phyloP scores from a whole-genome alignment of 2,329 filamentous ascomycete species.

The Epichloe typhina region DNA sequence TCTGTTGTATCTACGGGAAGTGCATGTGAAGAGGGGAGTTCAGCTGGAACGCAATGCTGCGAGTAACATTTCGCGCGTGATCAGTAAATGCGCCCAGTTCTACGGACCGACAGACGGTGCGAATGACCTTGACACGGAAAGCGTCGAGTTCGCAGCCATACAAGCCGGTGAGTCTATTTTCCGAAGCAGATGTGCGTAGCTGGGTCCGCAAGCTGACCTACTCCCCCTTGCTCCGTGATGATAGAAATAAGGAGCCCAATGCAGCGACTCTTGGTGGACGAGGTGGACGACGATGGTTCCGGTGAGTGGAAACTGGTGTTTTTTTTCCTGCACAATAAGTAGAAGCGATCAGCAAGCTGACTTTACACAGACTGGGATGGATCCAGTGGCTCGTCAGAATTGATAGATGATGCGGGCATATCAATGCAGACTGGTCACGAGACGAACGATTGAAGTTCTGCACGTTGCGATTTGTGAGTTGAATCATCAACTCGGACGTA shows the following conservation, averaged over 20 bases:
- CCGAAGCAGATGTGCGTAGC: background rate
- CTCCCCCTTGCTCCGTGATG: background rate
- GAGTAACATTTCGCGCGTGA: slow-evolving; percentile 26
- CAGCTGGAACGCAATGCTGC: slow-evolving; percentile 32
- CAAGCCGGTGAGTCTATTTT: slow-evolving; percentile 14
- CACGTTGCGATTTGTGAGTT: slow-evolving; percentile 10
- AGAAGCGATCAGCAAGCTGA: slow-evolving; percentile 8
- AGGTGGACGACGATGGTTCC: slow-evolving; percentile 45
- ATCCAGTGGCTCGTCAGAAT: slow-evolving; percentile 41
- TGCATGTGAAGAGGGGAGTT: slow-evolving; percentile 28
- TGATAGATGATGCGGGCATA: slow-evolving; percentile 36
- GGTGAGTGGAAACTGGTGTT: slow-evolving; percentile 25
- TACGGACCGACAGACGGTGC: slow-evolving; percentile 22
- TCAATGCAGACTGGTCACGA: slow-evolving; percentile 29
- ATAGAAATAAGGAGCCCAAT: slow-evolving; percentile 34
- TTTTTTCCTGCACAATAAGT: no score
- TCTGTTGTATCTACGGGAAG: slow-evolving; percentile 32
- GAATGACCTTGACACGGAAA: slow-evolving; percentile 16
- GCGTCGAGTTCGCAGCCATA: slow-evolving; percentile 14
- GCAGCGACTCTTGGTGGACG: slow-evolving; percentile 40
- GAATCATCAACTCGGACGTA: background rate
- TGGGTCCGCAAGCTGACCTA: background rate
- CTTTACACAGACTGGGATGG: slow-evolving; percentile 37
- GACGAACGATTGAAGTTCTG: slow-evolving; percentile 19
- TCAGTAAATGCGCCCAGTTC: slow-evolving; percentile 28